Evolutionary conservation across 2,329 filamentous ascomycete species (phyloP).

Genomic region (Fusarium cyanostomum): DNA sequence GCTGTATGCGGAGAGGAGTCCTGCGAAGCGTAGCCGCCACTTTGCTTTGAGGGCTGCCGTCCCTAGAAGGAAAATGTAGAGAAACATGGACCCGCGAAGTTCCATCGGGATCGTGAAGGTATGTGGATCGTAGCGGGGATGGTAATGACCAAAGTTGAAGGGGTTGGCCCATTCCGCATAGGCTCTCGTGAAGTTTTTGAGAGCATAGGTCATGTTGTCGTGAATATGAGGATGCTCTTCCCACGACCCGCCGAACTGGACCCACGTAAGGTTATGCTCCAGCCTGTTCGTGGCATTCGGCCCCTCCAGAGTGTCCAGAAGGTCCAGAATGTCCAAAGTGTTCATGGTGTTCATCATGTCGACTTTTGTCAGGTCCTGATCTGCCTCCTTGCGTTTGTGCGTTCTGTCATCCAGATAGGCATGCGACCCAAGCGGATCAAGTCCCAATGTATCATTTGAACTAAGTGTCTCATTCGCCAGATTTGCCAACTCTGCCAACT

Average conservation of each 20-base stretch:
- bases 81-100: slow-evolving; percentile 52
- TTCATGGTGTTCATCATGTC: too few relatives aligned
- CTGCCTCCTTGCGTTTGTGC: slow-evolving; percentile 1
- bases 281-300: slow-evolving; percentile 45
- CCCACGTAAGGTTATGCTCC: slow-evolving; percentile 42
- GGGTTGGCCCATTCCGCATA: slow-evolving; percentile 54
- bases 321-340: too few relatives aligned
- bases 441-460: not conserved
- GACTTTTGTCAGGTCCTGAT: too few relatives aligned
- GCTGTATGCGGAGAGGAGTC: slow-evolving; percentile 47
- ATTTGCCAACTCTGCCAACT: too few relatives aligned
- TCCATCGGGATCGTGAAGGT: slow-evolving; percentile 56
- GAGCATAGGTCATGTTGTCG: slow-evolving; percentile 50
- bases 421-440: slow-evolving; percentile 8
- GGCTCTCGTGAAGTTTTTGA: slow-evolving; percentile 50
- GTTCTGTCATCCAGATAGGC: slow-evolving; percentile 5
- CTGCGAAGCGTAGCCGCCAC: slow-evolving; percentile 47
- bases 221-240: slow-evolving; percentile 54
- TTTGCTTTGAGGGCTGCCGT: slow-evolving; percentile 49
- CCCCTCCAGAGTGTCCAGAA: too few relatives aligned
- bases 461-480: not conserved
- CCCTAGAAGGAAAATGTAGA: slow-evolving; percentile 53
- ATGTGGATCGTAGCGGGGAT: slow-evolving; percentile 54
- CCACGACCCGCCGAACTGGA: slow-evolving; percentile 53
- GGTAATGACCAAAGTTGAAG: slow-evolving; percentile 52